Conservation (phyloP, 192 early-diverging fungal genomes). For the Dimargaris verticillata region DNA sequence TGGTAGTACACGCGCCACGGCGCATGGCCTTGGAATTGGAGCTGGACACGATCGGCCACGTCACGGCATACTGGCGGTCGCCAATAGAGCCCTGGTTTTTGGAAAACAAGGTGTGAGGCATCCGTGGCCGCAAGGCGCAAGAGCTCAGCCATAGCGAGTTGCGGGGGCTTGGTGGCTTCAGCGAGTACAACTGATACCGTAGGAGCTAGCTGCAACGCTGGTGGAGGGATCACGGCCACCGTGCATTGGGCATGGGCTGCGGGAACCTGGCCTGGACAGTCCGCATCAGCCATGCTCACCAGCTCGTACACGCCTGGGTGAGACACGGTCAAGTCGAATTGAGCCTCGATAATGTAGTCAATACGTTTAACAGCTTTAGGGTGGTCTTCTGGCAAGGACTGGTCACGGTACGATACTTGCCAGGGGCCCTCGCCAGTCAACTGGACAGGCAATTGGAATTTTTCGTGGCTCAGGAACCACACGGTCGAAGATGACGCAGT, state of each 20-base stretch:
- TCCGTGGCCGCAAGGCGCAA: no score
- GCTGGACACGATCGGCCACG: no score
- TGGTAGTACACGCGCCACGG: no score
- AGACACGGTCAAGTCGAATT: neutral
- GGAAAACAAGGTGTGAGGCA: no score
- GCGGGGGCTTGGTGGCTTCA: no score
- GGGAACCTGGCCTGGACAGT: neutral
- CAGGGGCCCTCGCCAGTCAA: neutral
- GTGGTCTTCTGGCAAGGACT: neutral
- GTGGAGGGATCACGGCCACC: neutral
- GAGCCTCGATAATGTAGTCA: neutral
- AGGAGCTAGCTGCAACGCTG: neutral
- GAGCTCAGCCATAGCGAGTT: no score
- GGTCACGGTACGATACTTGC: neutral
- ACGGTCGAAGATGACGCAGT: neutral
- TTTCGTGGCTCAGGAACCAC: neutral
- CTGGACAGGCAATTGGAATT: neutral
- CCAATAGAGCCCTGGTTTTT: no score
- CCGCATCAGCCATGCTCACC: neutral
- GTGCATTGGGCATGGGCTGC: neutral
- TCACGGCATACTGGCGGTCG: no score
- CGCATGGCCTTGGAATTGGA: no score
- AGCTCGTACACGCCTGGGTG: neutral
- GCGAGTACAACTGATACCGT: neutral
- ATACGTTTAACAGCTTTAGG: neutral